Conservation (phyloP, 2,329 filamentous ascomycete species). For the Reticulascus tulasneorum region DNA sequence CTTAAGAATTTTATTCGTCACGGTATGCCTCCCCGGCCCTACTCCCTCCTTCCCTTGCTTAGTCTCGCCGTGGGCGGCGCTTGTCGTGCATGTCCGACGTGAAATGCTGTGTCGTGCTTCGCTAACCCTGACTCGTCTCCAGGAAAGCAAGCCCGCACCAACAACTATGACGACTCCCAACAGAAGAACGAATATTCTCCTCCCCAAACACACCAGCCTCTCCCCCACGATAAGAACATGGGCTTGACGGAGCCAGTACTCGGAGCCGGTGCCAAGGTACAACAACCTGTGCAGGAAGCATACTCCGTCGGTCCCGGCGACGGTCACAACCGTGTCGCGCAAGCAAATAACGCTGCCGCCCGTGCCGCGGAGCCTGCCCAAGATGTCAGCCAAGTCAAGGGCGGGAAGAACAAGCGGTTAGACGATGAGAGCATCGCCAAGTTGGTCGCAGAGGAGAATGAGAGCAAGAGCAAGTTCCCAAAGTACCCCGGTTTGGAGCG, state of each 20-base stretch:
- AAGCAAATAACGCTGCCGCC: conserved; percentile 62
- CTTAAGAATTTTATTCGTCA: conserved; percentile 98
- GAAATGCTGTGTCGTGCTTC: too few species aligned
- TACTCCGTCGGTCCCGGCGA: conserved; percentile 60
- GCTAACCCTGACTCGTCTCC: conserved; percentile 1
- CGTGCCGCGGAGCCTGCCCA: conserved; percentile 61
- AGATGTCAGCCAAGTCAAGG: conserved; percentile 33
- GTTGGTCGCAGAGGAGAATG: conserved; percentile 88
- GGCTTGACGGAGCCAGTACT: conserved; percentile 48
- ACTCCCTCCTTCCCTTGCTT: background rate
- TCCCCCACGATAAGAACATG: conserved; percentile 43
- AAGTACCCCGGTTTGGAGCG: conserved; percentile 76
- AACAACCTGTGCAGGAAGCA: conserved; percentile 50
- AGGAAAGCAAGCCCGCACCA: conserved; percentile 84
- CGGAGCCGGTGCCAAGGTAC: conserved; percentile 33
- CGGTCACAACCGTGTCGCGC: conserved; percentile 63
- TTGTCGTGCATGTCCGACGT: too few species aligned
- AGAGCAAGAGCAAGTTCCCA: conserved; percentile 79
- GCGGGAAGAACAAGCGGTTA: conserved; percentile 31
- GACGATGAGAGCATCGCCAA: conserved; percentile 72
- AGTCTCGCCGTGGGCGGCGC: background rate
- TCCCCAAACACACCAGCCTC: conserved; percentile 49
- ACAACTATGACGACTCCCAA: conserved; percentile 48
- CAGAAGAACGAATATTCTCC: conserved; percentile 50
- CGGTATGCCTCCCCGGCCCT: conserved; percentile 44